Evolutionary conservation across 371 early-diverging fungal genomes (phyloP).

Genomic region (Zancudomyces culisetae): DNA sequence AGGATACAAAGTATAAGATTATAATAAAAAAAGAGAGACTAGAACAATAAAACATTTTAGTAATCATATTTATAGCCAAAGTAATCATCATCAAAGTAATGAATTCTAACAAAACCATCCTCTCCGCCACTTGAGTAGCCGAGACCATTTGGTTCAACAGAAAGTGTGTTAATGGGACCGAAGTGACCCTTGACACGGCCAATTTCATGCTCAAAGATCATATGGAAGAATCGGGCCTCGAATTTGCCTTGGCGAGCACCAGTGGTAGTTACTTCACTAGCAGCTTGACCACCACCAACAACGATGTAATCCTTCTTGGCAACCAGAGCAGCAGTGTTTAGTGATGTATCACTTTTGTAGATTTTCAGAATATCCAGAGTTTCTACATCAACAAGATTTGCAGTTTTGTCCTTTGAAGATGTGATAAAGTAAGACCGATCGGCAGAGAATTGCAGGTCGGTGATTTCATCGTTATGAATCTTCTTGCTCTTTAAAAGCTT

Average conservation of each 20-base stretch:
- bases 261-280: conserved; percentile 93
- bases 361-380: conserved; percentile 67
- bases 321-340: conserved; percentile 90
- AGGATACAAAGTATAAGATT: not conserved
- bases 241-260: conserved; percentile 91
- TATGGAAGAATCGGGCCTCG: conserved; percentile 97
- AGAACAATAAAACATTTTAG: conserved; percentile 1
- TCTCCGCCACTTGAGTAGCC: conserved; percentile 95
- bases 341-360: conserved; percentile 81
- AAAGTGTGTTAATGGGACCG: conserved; percentile 98
- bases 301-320: conserved; percentile 63
- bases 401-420: conserved; percentile 87
- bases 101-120: conserved; percentile 93
- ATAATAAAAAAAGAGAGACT: not conserved
- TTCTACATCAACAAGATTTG: conserved; percentile 74
- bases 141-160: conserved; percentile 87
- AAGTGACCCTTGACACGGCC: conserved; percentile 98
- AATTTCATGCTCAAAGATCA: conserved; percentile 88
- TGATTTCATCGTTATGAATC: conserved; percentile 59
- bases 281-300: conserved; percentile 75
- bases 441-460: conserved; percentile 82
- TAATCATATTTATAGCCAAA: conserved; percentile 52
- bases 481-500: conserved; percentile 30
- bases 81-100: conserved; percentile 91
- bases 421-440: conserved; percentile 95